These are phyloP conservation scores for Ceratocystis colombiana DNA, from an alignment of 2,329 filamentous ascomycete species.

Conservation along the genomic window DNA sequence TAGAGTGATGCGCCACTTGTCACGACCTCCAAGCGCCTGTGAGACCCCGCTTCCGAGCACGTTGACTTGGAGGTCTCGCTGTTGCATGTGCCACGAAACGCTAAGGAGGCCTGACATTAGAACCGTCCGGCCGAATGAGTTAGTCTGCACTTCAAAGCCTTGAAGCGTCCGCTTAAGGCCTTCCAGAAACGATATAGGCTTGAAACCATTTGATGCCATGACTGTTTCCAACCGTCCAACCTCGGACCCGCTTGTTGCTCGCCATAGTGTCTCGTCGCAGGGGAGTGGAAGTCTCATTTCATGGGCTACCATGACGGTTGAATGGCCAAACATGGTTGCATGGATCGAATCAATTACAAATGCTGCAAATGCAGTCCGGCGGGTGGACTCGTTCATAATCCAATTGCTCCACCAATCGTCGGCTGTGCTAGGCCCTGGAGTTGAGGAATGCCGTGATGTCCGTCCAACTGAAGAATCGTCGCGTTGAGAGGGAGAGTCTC, in stretches of 20 bases:
- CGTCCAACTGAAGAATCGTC: constrained; percentile 46
- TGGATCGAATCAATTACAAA: constrained; percentile 95
- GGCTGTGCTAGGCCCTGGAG: constrained; percentile 54
- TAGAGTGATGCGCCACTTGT: constrained; percentile 81
- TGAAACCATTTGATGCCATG: constrained; percentile 69
- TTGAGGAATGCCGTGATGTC: constrained; percentile 49
- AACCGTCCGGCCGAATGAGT: constrained; percentile 84
- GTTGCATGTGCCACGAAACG: constrained; percentile 96
- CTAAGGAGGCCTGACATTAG: constrained; percentile 90
- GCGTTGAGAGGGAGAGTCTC: constrained; percentile 69
- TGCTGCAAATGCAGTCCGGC: constrained; percentile 81
- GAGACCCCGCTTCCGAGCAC: constrained; percentile 64
- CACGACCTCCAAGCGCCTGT: constrained; percentile 70
- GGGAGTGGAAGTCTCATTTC: constrained; percentile 86
- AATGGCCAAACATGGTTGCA: constrained; percentile 95
- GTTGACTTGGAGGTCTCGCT: constrained; percentile 84
- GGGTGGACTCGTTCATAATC: constrained; percentile 88
- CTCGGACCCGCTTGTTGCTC: constrained; percentile 75
- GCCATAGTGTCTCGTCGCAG: constrained; percentile 89
- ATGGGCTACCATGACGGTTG: constrained; percentile 91
- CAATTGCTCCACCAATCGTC: constrained; percentile 94
- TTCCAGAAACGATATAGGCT: constrained; percentile 78
- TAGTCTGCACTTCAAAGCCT: constrained; percentile 75
- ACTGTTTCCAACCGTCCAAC: constrained; percentile 75
- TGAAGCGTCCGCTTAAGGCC: constrained; percentile 82